Evolutionary conservation across 1,284 basidiomycete species (phyloP).

Genomic region (Cystobasidium pallidum): DNA sequence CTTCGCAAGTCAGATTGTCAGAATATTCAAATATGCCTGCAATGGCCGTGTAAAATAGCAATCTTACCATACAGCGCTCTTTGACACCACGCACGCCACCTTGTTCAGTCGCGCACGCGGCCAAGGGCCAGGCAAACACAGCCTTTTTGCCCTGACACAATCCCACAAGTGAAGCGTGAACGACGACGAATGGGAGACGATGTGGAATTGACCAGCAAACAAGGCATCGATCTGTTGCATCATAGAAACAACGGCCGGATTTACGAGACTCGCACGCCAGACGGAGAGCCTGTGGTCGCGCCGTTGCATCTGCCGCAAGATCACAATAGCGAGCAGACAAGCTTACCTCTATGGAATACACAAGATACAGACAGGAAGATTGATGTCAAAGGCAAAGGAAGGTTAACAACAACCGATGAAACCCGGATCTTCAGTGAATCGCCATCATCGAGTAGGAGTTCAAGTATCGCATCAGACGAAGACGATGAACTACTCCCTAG

Average conservation of each 20-base stretch:
- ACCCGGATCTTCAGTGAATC: too few species aligned
- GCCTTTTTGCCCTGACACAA: too few species aligned
- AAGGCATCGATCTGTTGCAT: constrained; percentile 15
- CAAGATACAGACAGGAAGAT: background rate
- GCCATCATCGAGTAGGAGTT: background rate
- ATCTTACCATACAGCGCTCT: too few species aligned
- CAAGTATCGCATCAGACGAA: constrained; percentile 17
- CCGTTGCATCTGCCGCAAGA: constrained; percentile 16
- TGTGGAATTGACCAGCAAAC: constrained; percentile 3
- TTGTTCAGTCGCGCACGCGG: too few species aligned
- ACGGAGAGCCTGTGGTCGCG: constrained; percentile 5
- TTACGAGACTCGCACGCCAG: constrained; percentile 20
- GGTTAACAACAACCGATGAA: too few species aligned
- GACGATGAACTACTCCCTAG: constrained; percentile 35
- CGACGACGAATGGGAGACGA: constrained; percentile 23
- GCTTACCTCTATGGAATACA: background rate
- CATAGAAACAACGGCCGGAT: constrained; percentile 2
- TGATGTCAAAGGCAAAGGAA: constrained; percentile 23
- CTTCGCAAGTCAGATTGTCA: too few species aligned
- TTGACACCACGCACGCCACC: too few species aligned
- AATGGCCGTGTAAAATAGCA: too few species aligned
- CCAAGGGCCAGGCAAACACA: too few species aligned
- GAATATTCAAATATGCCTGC: too few species aligned
- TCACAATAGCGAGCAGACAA: background rate
- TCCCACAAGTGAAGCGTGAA: background rate